Conservation (phyloP, 306 rosid genomes). For the Quillaja saponaria region DNA sequence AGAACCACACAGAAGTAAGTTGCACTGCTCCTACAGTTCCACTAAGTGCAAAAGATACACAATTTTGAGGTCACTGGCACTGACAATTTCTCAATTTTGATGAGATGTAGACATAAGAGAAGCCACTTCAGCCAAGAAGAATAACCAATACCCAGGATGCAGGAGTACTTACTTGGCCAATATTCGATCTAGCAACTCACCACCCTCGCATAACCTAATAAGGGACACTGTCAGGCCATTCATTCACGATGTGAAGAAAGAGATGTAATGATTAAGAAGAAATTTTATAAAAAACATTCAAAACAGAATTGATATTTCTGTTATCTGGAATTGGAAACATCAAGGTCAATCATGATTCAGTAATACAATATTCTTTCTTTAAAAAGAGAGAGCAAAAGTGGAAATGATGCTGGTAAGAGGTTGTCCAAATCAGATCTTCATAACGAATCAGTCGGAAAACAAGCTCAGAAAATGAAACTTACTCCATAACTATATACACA, state of each 20-base stretch:
- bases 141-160: slow-evolving; percentile 22
- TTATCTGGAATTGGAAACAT: slow-evolving; percentile 1
- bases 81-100: slow-evolving; percentile 18
- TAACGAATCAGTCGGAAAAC: slow-evolving; percentile 19
- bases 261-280: slow-evolving; percentile 1
- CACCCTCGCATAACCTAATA: slow-evolving; percentile 94
- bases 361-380: neutral
- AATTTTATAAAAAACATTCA: slow-evolving; percentile 1
- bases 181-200: slow-evolving; percentile 93
- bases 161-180: slow-evolving; percentile 77
- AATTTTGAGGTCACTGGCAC: slow-evolving; percentile 10
- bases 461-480: slow-evolving; percentile 38
- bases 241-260: slow-evolving; percentile 4
- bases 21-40: slow-evolving; percentile 1
- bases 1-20: slow-evolving; percentile 31
- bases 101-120: slow-evolving; percentile 6
- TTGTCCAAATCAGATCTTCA: slow-evolving; percentile 23
- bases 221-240: neutral
- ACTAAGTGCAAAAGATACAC: slow-evolving; percentile 16
- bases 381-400: neutral
- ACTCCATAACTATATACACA: slow-evolving; percentile 99
- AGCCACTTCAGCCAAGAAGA: slow-evolving; percentile 18
- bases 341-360: slow-evolving; percentile 9
- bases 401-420: neutral
- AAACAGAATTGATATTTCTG: slow-evolving; percentile 3